phyloP scores from a whole-genome alignment of 805 yeast genomes.

The Kregervanrija fluxuum region DNA sequence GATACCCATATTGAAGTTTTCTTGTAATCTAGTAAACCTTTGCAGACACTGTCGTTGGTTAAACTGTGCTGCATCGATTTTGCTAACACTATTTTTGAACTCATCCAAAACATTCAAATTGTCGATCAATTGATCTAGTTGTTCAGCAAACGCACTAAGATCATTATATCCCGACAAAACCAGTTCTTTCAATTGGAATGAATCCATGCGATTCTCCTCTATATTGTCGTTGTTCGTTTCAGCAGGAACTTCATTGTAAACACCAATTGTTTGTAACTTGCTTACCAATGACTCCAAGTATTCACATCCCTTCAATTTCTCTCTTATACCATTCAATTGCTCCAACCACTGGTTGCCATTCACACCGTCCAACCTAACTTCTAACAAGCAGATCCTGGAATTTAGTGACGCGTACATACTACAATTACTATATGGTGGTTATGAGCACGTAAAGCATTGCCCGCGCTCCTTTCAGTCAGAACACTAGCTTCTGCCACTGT shows the following conservation, averaged over 20 bases:
- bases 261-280: no score
- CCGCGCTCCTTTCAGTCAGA: no score
- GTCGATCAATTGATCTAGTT: not conserved
- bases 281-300: no score
- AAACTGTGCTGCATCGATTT: not conserved
- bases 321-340: no score
- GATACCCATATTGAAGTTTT: not conserved
- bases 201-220: no score
- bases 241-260: no score
- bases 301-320: no score
- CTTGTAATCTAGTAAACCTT: not conserved
- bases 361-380: no score
- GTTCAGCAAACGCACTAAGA: not conserved
- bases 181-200: not conserved
- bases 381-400: no score
- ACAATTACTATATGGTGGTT: not conserved
- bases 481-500: not conserved
- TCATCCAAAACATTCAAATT: not conserved
- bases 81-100: not conserved
- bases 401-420: no score
- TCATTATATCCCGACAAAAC: not conserved
- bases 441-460: slow-evolving; percentile 3
- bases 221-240: no score
- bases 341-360: no score
- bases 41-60: not conserved